These are phyloP conservation scores for Rubus idaeus DNA, from an alignment of 306 rosid genomes.

Conservation along the genomic window DNA sequence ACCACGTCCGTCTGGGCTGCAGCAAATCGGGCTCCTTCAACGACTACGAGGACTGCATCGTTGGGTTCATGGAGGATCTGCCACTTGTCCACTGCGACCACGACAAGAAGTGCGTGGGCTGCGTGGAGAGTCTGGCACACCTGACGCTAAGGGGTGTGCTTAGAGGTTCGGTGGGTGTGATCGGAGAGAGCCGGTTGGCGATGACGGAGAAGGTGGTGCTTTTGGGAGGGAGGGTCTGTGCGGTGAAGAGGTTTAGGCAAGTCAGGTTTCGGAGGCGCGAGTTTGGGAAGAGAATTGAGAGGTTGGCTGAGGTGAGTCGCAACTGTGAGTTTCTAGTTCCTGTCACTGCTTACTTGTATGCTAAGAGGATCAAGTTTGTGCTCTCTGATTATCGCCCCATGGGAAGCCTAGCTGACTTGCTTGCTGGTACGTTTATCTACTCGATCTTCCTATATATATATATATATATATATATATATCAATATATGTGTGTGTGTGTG, in stretches of 20 bases:
- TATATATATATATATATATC: no score
- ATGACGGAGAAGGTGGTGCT: conserved; percentile 36
- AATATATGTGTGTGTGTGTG: no score
- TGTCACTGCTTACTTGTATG: conserved; percentile 23
- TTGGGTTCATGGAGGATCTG: conserved; percentile 28
- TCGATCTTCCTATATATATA: not conserved
- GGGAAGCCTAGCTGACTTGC: conserved; percentile 38
- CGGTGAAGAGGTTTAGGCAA: conserved; percentile 31
- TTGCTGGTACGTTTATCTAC: conserved; percentile 7
- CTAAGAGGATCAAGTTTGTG: conserved; percentile 36
- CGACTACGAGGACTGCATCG: conserved; percentile 32
- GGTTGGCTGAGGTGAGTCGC: conserved; percentile 7
- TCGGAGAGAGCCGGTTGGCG: conserved; percentile 26
- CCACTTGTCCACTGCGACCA: conserved; percentile 23
- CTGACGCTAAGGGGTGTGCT: conserved; percentile 21
- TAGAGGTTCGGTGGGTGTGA: conserved; percentile 34
- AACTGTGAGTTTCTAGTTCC: conserved; percentile 26
- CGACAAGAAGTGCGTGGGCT: conserved; percentile 7
- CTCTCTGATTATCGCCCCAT: conserved; percentile 28
- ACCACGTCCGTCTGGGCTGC: not conserved
- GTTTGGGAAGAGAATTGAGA: conserved; percentile 30
- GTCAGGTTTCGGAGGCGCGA: conserved; percentile 8
- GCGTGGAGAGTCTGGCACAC: conserved; percentile 4
- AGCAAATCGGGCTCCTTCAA: conserved; percentile 18
- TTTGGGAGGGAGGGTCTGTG: conserved; percentile 23